phyloP scores from a whole-genome alignment of 1,284 basidiomycete species.

The Sporisorium graminicola region DNA sequence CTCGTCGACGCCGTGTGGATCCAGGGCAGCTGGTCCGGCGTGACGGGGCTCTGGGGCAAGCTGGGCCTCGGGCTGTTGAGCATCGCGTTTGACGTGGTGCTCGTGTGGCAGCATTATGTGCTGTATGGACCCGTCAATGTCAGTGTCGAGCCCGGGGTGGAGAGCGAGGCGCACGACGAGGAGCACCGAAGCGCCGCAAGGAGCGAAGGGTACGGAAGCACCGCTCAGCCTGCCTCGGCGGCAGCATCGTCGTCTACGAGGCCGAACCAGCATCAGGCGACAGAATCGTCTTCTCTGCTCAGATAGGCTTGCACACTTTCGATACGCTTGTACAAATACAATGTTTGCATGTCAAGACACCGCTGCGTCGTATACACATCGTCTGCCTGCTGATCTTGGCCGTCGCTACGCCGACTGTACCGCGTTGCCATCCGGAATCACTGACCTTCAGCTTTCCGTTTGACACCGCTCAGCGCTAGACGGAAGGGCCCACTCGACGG shows the following conservation, averaged over 20 bases:
- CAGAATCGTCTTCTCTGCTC: slow-evolving; percentile 12
- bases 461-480: slow-evolving; percentile 29
- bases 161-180: neutral
- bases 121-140: slow-evolving; percentile 52
- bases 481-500: slow-evolving; percentile 17
- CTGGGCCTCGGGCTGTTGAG: slow-evolving; percentile 69
- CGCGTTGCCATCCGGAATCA: neutral
- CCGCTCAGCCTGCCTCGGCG: neutral
- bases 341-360: neutral
- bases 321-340: slow-evolving; percentile 5
- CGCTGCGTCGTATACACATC: neutral
- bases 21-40: slow-evolving; percentile 60
- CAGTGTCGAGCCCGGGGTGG: neutral
- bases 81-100: slow-evolving; percentile 69
- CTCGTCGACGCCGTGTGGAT: slow-evolving; percentile 60
- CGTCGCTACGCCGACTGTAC: no score
- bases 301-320: slow-evolving; percentile 3
- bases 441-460: slow-evolving; percentile 27
- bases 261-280: neutral
- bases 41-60: slow-evolving; percentile 67
- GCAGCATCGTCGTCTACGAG: neutral
- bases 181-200: no score
- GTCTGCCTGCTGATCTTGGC: neutral
- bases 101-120: slow-evolving; percentile 71
- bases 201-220: slow-evolving; percentile 4